Base-by-base conservation (phyloP, 768 basidiomycete species). In the Leccinum olivaceopallidum region DNA sequence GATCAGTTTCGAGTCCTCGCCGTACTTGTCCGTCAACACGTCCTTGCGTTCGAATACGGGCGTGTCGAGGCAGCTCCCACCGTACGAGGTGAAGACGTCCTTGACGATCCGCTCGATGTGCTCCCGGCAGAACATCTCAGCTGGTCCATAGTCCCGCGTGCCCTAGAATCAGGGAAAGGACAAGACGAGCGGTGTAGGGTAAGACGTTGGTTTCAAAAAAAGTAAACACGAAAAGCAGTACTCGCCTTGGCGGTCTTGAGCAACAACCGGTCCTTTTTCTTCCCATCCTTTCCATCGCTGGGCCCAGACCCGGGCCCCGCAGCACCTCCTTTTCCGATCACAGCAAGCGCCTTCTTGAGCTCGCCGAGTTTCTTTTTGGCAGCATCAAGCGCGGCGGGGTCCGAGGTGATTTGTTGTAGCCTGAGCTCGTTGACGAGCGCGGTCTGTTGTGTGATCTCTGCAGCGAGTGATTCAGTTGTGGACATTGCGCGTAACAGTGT, bases 11-110 rank as follows among this genome's bases (percentile, higher is more conserved):
- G 87, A 83, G 71, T 98, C 97, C 75, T 99, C 97, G 56, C 97
- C 97, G 66, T 98, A 97, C 76, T 99, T 99, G 61, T 94, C 96
- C 1, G 95, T 85, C 48, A 98, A 77, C 59, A 99, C 88, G 71
- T 99, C 97, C 74, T 95, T 95, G 62, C 96, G 87, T 77, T 98
- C 97, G 67, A 99, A 98, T 6, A 98, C 95, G 56, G 97, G 97
- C 3, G 97, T 99, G 75, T 99, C 97, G 57, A 99, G 92, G 62
- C 92, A 94, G 56, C 85, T 83, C 7, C 89, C 97, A 13, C 97
- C 97, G 69, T 89, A 96, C 6, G 86, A 83, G 51, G 92, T 86
- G 76, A 98, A 99, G 59, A 87, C 86, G 2, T 89, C 86, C 71
- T 92, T 91, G 68, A 99, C 89, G 57, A 87, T 91, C 48, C 83